These are phyloP conservation scores for Diplodia corticola DNA, from an alignment of 2,329 filamentous ascomycete species.

Conservation along the genomic window DNA sequence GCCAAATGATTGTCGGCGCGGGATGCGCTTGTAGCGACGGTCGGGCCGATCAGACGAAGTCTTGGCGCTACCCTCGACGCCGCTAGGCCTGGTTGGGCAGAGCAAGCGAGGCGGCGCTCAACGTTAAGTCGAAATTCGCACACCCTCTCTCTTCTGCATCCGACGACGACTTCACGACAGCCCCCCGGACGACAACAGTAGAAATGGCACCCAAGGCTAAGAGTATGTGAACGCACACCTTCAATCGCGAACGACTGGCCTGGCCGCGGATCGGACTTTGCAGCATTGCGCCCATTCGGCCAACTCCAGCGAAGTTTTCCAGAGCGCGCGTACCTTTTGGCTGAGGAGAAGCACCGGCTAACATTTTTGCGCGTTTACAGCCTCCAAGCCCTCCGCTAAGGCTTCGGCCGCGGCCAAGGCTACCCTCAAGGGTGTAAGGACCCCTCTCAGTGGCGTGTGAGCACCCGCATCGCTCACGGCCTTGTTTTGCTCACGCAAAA, in stretches of 20 bases:
- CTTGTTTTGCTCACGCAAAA: conserved; percentile 42
- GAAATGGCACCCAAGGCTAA: conserved; percentile 43
- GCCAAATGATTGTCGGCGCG: background rate
- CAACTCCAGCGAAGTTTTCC: conserved; percentile 23
- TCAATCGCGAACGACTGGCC: conserved; percentile 1
- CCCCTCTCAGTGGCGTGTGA: conserved; percentile 48
- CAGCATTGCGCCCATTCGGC: background rate
- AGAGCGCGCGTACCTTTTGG: background rate
- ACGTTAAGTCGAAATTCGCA: conserved; percentile 17
- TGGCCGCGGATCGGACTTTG: conserved; percentile 12
- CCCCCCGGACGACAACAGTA: conserved; percentile 34
- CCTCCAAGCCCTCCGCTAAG: conserved; percentile 68
- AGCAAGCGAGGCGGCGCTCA: conserved; percentile 16
- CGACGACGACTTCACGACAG: conserved; percentile 31
- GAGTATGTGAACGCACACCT: conserved; percentile 30
- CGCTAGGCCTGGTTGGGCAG: background rate
- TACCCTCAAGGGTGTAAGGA: conserved; percentile 79
- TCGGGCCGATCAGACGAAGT: background rate
- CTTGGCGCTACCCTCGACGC: conserved; percentile 1
- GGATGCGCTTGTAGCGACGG: background rate
- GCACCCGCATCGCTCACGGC: conserved; percentile 54
- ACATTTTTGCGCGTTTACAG: conserved; percentile 33
- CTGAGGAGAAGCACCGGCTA: conserved; percentile 29
- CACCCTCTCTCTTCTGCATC: conserved; percentile 22
- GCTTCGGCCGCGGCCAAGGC: conserved; percentile 94